Evolutionary conservation across 2,329 filamentous ascomycete species (phyloP).

Genomic region (Diplodia seriata): DNA sequence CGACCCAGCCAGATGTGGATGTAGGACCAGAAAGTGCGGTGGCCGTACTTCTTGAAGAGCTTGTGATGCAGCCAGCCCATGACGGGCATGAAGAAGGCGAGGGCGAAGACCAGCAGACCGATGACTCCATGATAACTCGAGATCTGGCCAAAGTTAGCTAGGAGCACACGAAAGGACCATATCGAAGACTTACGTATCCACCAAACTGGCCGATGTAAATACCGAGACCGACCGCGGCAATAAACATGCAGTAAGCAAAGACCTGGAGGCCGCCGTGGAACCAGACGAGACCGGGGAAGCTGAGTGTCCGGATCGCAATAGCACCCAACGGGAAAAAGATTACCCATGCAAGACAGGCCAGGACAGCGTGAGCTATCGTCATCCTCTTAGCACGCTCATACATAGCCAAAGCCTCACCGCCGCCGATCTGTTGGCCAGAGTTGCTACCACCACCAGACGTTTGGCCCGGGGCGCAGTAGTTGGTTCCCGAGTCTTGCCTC

Average conservation of each 20-base stretch:
- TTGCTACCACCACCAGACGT: constrained; percentile 31
- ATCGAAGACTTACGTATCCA: constrained; percentile 38
- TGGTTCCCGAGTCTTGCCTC: constrained; percentile 41
- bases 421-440: constrained; percentile 7
- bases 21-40: constrained; percentile 53
- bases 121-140: constrained; percentile 58
- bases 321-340: constrained; percentile 55
- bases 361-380: constrained; percentile 52
- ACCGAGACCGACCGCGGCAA: constrained; percentile 60
- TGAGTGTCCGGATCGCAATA: constrained; percentile 53
- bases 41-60: constrained; percentile 54
- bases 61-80: constrained; percentile 59
- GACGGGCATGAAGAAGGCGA: constrained; percentile 61
- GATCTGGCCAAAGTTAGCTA: constrained; percentile 41
- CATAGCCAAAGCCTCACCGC: not conserved
- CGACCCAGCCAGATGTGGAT: constrained; percentile 63
- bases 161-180: not conserved
- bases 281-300: constrained; percentile 53
- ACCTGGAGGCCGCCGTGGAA: constrained; percentile 57
- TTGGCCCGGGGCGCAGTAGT: constrained; percentile 35
- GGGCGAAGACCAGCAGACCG: constrained; percentile 55
- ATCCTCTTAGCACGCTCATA: constrained; percentile 39
- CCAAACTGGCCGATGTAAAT: constrained; percentile 56
- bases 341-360: constrained; percentile 54
- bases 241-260: constrained; percentile 56